A percentile compares a stretch with the other conserved stretches of the same genome.
Evolutionary conservation across 2,329 filamentous ascomycete species (phyloP).

Genomic region (Penicillium palitans): DNA sequence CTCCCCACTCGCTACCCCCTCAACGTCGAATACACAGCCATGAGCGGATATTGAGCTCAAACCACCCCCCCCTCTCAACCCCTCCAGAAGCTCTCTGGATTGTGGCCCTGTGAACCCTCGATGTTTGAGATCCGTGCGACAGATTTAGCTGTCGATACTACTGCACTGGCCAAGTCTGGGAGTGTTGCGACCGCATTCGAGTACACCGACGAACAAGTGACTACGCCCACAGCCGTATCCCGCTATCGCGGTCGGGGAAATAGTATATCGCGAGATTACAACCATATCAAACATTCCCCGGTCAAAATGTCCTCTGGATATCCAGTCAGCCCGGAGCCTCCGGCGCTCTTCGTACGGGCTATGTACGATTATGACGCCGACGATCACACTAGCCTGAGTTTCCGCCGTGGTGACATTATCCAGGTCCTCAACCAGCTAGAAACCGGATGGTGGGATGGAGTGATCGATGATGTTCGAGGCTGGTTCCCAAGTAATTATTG

Average conservation of each 20-base stretch:
- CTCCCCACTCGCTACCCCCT: constrained; percentile 18
- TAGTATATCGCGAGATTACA: constrained; percentile 31
- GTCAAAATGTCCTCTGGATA: constrained; percentile 35
- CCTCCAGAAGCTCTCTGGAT: constrained; percentile 8
- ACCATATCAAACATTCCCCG: constrained; percentile 25
- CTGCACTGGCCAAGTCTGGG: constrained; percentile 37
- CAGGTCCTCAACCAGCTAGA: constrained; percentile 98
- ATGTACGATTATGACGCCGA: constrained; percentile 98
- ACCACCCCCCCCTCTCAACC: neutral
- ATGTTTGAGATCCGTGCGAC: constrained; percentile 39
- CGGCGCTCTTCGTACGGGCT: constrained; percentile 81
- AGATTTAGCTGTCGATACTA: constrained; percentile 37
- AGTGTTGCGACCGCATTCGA: constrained; percentile 46
- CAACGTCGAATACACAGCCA: constrained; percentile 22
- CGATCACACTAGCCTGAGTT: constrained; percentile 93
- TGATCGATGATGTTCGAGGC: constrained; percentile 92
- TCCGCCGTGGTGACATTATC: constrained; percentile 94
- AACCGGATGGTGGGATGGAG: constrained; percentile 99
- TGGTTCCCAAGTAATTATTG: constrained; percentile 99
- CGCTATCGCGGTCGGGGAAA: constrained; percentile 34
- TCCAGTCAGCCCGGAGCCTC: constrained; percentile 43
- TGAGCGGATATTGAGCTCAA: constrained; percentile 24
- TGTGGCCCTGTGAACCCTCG: constrained; percentile 16
- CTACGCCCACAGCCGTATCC: constrained; percentile 32
- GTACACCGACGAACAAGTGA: constrained; percentile 42